Base-by-base conservation (phyloP, 2,329 filamentous ascomycete genomes). In the Thelonectria olida region DNA sequence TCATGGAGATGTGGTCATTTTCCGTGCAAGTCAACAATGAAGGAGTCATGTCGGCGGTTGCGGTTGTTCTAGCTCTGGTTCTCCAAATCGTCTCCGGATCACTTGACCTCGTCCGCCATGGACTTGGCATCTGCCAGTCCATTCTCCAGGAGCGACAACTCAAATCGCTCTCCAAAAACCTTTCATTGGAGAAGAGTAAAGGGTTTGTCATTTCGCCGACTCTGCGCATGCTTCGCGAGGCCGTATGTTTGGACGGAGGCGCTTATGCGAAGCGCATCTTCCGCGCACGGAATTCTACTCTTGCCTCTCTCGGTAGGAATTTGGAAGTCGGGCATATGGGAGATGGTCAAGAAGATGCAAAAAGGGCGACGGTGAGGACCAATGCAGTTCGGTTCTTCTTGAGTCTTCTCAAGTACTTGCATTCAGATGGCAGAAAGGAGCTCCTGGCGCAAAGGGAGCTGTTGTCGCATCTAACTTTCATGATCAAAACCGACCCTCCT, bases 171-270 rank as follows among this genome's bases (percentile, higher is more conserved):
- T 89, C 92, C 28, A 89, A 90, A 61, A 93, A 92, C 61, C 79
- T 98, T 17, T 90, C 92, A 4, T 88, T 92, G 0, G 90, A 92
- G 22, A 94, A 93, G 76, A 85, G 88, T 48, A 97, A 96, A 73
- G 93, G 93, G 38, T 93, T 92, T 76, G 82, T 98, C 60, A 94
- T 97, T 62, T 96, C 93, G 3, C 95, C 96, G 1, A 94, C 92
- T 22, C 80, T 99, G 60, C 89, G 95, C 58, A 80, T 99, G 52
- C 84, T 99, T 61, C 92, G 90, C 52, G 95, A 99, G 78, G 85
- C 94, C n/a, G 87, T 92, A 15, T 88, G 84, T 55, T 91, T 97
- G 65, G 94, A 98, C 76, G 93, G 93, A 15, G 96, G 96, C 13
- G 86, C 88, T 41, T 84, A 93, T 56, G 92, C 94, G 25, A 89